phyloP scores from a whole-genome alignment of 2,329 filamentous ascomycete genomes.

The Pochonia chlamydosporia region DNA sequence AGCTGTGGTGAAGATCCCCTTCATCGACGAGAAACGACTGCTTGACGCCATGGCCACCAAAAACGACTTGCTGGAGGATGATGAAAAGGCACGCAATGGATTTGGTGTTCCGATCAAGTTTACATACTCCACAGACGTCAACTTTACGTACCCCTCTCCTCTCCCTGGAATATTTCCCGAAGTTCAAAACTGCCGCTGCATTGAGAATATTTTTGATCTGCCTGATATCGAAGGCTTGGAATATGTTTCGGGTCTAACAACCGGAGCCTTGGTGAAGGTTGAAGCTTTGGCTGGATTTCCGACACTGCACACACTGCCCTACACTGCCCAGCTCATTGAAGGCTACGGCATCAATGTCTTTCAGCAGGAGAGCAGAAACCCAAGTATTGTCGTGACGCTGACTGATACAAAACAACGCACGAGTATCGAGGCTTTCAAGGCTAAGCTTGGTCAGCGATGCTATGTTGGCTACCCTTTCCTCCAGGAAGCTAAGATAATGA shows the following conservation, averaged over 20 bases:
- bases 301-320: conserved; percentile 78
- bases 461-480: conserved; percentile 94
- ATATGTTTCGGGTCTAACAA: conserved; percentile 75
- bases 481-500: conserved; percentile 84
- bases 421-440: conserved; percentile 65
- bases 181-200: conserved; percentile 77
- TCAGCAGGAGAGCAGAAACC: conserved; percentile 90
- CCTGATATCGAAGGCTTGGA: conserved; percentile 88
- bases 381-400: conserved; percentile 90
- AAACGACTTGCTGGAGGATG: conserved; percentile 69
- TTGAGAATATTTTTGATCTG: conserved; percentile 94
- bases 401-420: conserved; percentile 66
- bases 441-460: conserved; percentile 77
- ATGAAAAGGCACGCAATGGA: conserved; percentile 76
- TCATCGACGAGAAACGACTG: conserved; percentile 88
- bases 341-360: conserved; percentile 92
- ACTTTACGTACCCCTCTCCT: conserved; percentile 83
- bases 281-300: conserved; percentile 91
- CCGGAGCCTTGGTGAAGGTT: conserved; percentile 75
- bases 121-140: conserved; percentile 69
- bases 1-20: conserved; percentile 97
- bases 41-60: conserved; percentile 80
- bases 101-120: conserved; percentile 94
- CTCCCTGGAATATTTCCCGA: conserved; percentile 87
- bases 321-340: conserved; percentile 62